Base-by-base conservation (phyloP, 352 stramenopile species). In the Phytophthora lateralis region DNA sequence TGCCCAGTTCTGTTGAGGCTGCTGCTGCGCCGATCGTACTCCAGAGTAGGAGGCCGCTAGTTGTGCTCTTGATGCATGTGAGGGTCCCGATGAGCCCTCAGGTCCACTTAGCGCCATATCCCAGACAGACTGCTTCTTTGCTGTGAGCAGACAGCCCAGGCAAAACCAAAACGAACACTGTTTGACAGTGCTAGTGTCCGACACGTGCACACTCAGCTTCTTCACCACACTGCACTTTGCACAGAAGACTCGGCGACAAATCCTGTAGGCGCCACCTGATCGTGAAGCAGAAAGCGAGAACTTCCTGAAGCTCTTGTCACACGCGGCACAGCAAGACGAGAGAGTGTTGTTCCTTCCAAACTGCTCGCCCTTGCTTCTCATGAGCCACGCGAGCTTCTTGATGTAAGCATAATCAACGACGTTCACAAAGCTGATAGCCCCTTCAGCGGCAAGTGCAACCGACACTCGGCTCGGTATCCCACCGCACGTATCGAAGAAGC, bases 381-480 rank as follows among this genome's bases (percentile, higher is more conserved):
- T 77, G 14, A 89, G 66, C 73, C 71, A 85, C 50, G 57, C 66
- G 38, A 90, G 71, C 26, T 90, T 90, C 59, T 85, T 86, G 43
- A 82, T 60, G 51, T 84, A 76, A 11, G 73, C 69, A 50, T 73
- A 88, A 49, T 90, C 77, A 18, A 78, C 66, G 7, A 86, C 53
- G 5, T 56, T 49, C 14, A 66, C 61, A 37, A 56, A 74, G 14
- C 68, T 55, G 20, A 87, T 74, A n/a, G 84, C 73, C 17, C 68
- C 60, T 9, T 87, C 76, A 17, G 75, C 64, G n/a, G 66, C 71
- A 32, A 87, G 69, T 12, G 59, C 42, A 9, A 80, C 66, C 0
- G 72, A 78, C 6, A 89, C 51, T 20, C 66, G 52, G 50, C 76
- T 73, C 14, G 76, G 63, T 56, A 89, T 73, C 0, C 78, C 73